These are phyloP conservation scores for Albugo laibachii DNA, from an alignment of 352 stramenopile genomes.

Conservation along the genomic window DNA sequence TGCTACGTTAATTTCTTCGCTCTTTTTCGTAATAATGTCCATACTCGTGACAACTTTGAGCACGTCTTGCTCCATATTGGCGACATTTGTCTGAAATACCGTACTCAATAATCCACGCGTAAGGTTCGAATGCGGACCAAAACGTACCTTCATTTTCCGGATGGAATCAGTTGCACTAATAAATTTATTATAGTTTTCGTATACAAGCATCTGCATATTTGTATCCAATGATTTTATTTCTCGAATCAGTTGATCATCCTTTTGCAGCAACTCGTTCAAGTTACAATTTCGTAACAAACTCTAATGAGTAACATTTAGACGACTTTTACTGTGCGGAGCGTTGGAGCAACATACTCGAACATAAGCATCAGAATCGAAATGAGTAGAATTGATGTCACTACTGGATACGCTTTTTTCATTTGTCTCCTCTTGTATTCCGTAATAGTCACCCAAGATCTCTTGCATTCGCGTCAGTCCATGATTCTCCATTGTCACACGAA, in stretches of 20 bases:
- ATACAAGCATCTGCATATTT: constrained; percentile 99
- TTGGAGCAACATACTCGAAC: constrained; percentile 22
- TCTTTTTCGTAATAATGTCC: constrained; percentile 74
- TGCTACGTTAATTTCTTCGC: constrained; percentile 72
- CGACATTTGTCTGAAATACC: constrained; percentile 57
- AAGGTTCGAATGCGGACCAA: neutral
- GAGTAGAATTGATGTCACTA: constrained; percentile 46
- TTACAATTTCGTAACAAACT: constrained; percentile 27
- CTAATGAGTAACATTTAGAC: no score
- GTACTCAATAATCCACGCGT: neutral
- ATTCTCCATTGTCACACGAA: no score
- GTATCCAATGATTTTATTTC: constrained; percentile 92
- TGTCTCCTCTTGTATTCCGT: constrained; percentile 46
- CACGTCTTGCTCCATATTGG: constrained; percentile 82
- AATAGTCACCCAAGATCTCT: constrained; percentile 79
- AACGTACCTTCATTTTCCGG: constrained; percentile 79
- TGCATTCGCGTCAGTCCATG: constrained; percentile 71
- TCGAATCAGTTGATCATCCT: constrained; percentile 56
- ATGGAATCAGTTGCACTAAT: constrained; percentile 99
- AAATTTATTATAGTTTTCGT: constrained; percentile 99
- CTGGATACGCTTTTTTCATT: no score
- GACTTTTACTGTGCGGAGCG: no score
- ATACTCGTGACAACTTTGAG: constrained; percentile 72
- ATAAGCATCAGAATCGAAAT: constrained; percentile 50
- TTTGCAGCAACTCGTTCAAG: constrained; percentile 47